phyloP scores from a whole-genome alignment of 2,329 filamentous ascomycete genomes.

The Beauveria sp. region DNA sequence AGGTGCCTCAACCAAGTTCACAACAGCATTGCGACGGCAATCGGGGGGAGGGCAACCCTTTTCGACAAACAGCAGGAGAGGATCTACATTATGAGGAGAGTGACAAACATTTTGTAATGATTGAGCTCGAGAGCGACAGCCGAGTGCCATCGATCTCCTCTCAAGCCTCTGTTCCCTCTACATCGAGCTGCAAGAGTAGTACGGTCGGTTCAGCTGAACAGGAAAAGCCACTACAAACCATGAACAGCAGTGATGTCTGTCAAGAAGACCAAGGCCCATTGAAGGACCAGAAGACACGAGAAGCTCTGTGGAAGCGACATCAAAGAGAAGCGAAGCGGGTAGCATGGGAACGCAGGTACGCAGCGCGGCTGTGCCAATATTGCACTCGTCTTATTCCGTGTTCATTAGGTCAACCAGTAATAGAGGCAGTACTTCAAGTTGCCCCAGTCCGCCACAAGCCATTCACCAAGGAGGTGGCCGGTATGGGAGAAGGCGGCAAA shows the following conservation, averaged over 20 bases:
- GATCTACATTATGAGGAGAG: background rate
- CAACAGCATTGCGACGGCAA: background rate
- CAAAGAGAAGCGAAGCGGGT: background rate
- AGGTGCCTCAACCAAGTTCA: background rate
- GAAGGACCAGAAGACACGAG: background rate
- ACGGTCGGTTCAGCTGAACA: background rate
- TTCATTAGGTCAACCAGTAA: background rate
- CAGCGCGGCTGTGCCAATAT: background rate
- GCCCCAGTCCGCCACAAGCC: constrained; percentile 10
- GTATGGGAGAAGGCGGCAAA: background rate
- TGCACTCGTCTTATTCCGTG: background rate
- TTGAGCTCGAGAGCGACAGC: background rate
- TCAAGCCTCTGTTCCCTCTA: background rate
- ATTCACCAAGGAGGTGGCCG: constrained; percentile 15
- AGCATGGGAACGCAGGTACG: constrained; percentile 8
- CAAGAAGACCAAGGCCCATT: background rate
- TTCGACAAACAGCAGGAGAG: background rate
- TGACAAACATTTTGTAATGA: background rate
- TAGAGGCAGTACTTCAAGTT: background rate
- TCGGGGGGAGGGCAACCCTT: background rate
- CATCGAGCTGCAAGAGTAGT: background rate
- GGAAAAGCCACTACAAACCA: background rate
- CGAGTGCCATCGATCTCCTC: constrained; percentile 6
- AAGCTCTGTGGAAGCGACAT: background rate
- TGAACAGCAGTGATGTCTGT: background rate